Base-by-base conservation (phyloP, 2,329 filamentous ascomycete genomes). In the Alternaria triticina region DNA sequence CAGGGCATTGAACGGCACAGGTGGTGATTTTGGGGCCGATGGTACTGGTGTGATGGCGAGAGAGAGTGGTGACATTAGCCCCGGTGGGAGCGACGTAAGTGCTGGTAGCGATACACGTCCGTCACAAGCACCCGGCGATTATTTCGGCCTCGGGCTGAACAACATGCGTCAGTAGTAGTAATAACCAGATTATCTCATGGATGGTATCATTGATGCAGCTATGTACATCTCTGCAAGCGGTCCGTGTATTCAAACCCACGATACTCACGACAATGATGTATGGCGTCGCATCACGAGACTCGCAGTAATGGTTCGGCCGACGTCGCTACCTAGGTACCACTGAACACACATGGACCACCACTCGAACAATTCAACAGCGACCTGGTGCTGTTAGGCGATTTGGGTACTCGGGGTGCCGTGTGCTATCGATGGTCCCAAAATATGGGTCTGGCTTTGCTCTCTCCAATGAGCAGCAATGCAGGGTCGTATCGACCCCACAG, bases 101-200 rank as follows among this genome's bases (percentile, higher is more conserved):
- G 64, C 59, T 33, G 67, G 67, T 15, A 67, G 63, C 54, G 61
- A 55, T 28, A 56, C 57, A 47, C 57, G 55, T 30, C 57, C 36
- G 22, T 40, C 49, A 52, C 61, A 65, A 47, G 47, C 55, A 45
- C 45, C 66, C 25, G 59, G 59, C 7, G 72, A 74, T 54, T 73
- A 74, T 28, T 74, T 74, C 52, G 72, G 68, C 23, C 61, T 72
- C 25, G 71, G 70, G 10, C 49, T 68, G 54, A 52, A 52, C 23
- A 55, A 51, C 13, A 28, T 51, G 40, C 40, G 45, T 43, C 36
- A 64, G 54, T 65, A 54, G 36, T 20, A 56, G 25, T 44, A 23
- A 33, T 22, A 9, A 9, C 23, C 22, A 28, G 27, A 33, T 27
- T 28, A 15, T 44, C 25, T 22, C 6, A 25, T 50, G 45, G 52